Evolutionary conservation across 495 filamentous ascomycete species (phyloP), one percentile per base, ranked within the genome.

Genomic region (Xylaria sp.): DNA sequence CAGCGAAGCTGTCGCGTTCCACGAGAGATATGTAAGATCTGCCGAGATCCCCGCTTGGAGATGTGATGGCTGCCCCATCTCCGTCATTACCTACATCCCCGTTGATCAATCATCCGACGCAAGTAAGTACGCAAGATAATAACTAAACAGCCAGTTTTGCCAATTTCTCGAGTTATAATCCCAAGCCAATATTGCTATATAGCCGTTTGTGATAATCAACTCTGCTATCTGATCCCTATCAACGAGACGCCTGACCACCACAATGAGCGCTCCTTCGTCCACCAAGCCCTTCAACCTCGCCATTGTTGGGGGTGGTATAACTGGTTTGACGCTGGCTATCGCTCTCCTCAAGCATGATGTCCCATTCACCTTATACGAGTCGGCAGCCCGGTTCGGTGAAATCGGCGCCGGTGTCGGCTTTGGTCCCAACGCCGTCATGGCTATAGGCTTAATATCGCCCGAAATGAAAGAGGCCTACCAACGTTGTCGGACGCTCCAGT

Each of bases 351-450:
- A 74, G 37, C 73, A 77, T 26, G 64, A 72, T 44, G 74, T 91
- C 48, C 77, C 81, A 1, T 73, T 85, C 61, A 85, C 80, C 7
- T 76, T 90, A 63, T 91, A 89, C 78, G 88, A 90, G 70, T 81
- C 86, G 12, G 83, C 84, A 0, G 61, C 74, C 6, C 72, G 72
- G 0, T 86, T 90, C 48, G 79, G 79, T 1, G 86, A 88, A 71
- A 85, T 92, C 5, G 90, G 90, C 35, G 90, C 90, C 2, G 90
- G 90, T 14, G 83, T 92, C 4, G 85, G 82, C 14, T 86, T 92
- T 46, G 86, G 86, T 0, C 85, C 88, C 43, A 91, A 91, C 74
- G 83, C 89, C 8, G 79, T 85, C 6, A 78, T 82, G 2, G 89
- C 89, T 0, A 88, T 92, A 85, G 73, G 76, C 6, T 48, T 86